Evolutionary conservation across 192 early-diverging fungal species (phyloP), one percentile per base, ranked within the genome.

Genomic region (Umbelopsis ramanniana): DNA sequence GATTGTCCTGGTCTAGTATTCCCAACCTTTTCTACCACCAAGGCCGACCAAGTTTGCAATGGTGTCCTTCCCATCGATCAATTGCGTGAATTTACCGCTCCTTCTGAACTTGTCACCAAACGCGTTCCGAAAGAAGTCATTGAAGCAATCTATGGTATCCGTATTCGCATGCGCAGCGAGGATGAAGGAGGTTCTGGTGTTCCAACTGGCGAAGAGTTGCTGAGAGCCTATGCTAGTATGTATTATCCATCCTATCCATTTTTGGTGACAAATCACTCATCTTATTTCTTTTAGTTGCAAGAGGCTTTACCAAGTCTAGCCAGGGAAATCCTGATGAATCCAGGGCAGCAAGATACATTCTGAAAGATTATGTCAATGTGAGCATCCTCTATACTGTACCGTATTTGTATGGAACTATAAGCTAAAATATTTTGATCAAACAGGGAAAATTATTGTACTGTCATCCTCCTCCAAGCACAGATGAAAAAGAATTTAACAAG

Each of bases 1-100:
- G 98, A 99, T 84, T 99, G 98, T 84, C 98, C 98, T 53, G 98
- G 98, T 76, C 86, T 99, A 23, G 98, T 99, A 17, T 98, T 99
- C 87, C 98, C 98, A 17, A 93, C 95, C 7, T 99, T 99, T 81
- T 96, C 96, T 12, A 98, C 96, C 3, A 98, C 97, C 15, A 92
- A 96, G 79, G 98, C 96, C 24, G 98, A 99, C 74, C 95, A 98
- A 92, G 96, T 99, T 46, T 93, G 94, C 78, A 98, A 99, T 76
- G 98, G 98, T 82, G 92, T 99, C 23, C 85, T 99, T 73, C 98
- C 98, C 29, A 97, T 99, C 72, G 98, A 99, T 86, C 96, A 99
- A 80, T 80, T 99, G 74, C 87, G 98, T 50, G 98, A 99, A 83
- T 91, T 92, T 71, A 91, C 93, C 6, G 98, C 95, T 12, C 96